phyloP scores from a whole-genome alignment of 352 stramenopile species.

The Phytophthora litchii region DNA sequence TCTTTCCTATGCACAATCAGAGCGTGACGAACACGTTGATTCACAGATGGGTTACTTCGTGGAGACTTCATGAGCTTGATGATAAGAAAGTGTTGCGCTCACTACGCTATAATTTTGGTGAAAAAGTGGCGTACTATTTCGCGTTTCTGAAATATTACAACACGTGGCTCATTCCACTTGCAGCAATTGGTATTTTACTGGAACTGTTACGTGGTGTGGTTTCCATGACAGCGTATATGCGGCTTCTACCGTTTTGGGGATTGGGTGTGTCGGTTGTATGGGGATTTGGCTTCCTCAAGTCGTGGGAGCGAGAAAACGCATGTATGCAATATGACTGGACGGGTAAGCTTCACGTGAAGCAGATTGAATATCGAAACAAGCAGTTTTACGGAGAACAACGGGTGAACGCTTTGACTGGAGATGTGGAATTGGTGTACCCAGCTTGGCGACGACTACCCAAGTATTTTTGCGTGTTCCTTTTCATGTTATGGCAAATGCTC shows the following conservation, averaged over 20 bases:
- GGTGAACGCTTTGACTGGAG: constrained; percentile 78
- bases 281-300: constrained; percentile 85
- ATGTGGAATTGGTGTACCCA: constrained; percentile 72
- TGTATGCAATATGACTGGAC: constrained; percentile 86
- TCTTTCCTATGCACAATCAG: constrained; percentile 87
- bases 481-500: constrained; percentile 81
- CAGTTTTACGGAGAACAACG: constrained; percentile 67
- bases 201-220: constrained; percentile 59
- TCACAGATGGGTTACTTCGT: constrained; percentile 68
- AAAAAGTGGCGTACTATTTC: constrained; percentile 90
- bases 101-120: constrained; percentile 81
- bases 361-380: constrained; percentile 89
- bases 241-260: constrained; percentile 81
- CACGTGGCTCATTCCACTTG: constrained; percentile 71
- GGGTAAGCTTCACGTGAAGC: constrained; percentile 78
- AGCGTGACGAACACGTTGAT: constrained; percentile 72
- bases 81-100: constrained; percentile 71
- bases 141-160: constrained; percentile 89
- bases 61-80: constrained; percentile 54
- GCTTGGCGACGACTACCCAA: constrained; percentile 75
- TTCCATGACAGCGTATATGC: constrained; percentile 76
- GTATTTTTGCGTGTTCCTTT: constrained; percentile 76
- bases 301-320: constrained; percentile 80
- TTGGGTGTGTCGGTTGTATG: constrained; percentile 81
- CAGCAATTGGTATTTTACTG: constrained; percentile 65